These are phyloP conservation scores for Suillus clintonianus DNA, from an alignment of 768 basidiomycete species.

Conservation along the genomic window DNA sequence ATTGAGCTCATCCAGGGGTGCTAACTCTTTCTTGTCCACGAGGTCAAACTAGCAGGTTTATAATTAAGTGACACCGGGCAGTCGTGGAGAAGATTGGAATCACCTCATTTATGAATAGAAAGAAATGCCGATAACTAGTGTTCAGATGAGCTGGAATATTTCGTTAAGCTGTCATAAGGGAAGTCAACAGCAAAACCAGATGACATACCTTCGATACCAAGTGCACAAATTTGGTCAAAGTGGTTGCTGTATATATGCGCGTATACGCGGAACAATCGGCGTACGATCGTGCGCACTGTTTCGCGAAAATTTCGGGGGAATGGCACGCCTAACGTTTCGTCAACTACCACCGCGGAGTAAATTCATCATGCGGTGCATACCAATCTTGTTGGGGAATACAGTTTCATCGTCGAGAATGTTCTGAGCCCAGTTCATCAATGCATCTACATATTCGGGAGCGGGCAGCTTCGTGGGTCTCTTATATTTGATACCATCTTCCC, in stretches of 20 bases:
- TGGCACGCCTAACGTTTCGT: constrained; percentile 64
- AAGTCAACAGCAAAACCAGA: not conserved
- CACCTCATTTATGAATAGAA: constrained; percentile 95
- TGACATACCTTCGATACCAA: constrained; percentile 89
- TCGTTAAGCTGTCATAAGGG: constrained; percentile 1
- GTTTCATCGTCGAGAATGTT: constrained; percentile 87
- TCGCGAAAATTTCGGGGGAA: constrained; percentile 91
- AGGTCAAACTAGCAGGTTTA: constrained; percentile 69
- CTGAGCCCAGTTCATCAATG: constrained; percentile 99
- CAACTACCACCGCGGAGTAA: constrained; percentile 6
- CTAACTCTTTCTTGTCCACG: constrained; percentile 95
- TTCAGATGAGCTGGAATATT: constrained; percentile 82
- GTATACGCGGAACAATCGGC: constrained; percentile 94
- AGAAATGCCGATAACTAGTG: constrained; percentile 97
- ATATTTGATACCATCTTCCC: constrained; percentile 89
- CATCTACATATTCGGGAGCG: constrained; percentile 95
- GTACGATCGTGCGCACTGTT: constrained; percentile 88
- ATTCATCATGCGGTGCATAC: constrained; percentile 38
- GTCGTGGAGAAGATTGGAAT: constrained; percentile 16
- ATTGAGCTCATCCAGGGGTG: constrained; percentile 93
- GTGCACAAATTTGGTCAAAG: constrained; percentile 97
- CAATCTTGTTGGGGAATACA: constrained; percentile 94
- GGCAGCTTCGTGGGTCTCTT: constrained; percentile 92
- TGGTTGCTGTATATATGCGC: constrained; percentile 99
- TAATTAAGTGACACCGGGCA: constrained; percentile 6